These are phyloP conservation scores for Eudorina sp. DNA, from an alignment of 139 green algal species.

Conservation along the genomic window DNA sequence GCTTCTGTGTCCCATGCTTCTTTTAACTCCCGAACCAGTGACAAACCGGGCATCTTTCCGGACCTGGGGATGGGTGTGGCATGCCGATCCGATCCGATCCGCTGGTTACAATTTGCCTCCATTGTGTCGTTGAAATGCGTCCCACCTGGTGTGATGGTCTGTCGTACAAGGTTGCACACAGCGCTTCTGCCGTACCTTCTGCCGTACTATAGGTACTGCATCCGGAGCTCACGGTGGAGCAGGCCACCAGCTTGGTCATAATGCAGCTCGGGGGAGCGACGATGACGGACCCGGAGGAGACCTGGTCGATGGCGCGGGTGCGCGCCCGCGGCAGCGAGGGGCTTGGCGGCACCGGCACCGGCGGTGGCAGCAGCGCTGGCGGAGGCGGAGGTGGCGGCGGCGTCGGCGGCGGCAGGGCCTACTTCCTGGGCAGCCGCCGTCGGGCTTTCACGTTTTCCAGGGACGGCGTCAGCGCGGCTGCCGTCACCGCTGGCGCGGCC, in stretches of 20 bases:
- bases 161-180: no score
- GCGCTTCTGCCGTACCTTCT: background rate
- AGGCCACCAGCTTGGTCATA: slow-evolving; percentile 36
- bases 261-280: background rate
- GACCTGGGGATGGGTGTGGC: no score
- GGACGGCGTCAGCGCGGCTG: no score
- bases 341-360: background rate
- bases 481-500: no score
- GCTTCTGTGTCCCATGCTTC: background rate
- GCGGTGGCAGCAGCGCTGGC: background rate
- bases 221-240: slow-evolving; percentile 51
- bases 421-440: no score
- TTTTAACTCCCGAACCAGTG: background rate
- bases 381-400: background rate
- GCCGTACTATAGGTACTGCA: slow-evolving; percentile 34
- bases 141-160: background rate
- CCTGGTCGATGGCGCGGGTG: no score
- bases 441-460: no score
- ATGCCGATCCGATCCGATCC: background rate
- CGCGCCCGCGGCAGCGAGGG: no score
- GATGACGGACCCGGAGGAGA: background rate
- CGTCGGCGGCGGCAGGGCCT: no score
- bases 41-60: background rate
- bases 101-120: background rate
- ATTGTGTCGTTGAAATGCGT: background rate